Evolutionary conservation across 1,284 basidiomycete genomes (phyloP).

Genomic region (Moesziomyces globuligerus): DNA sequence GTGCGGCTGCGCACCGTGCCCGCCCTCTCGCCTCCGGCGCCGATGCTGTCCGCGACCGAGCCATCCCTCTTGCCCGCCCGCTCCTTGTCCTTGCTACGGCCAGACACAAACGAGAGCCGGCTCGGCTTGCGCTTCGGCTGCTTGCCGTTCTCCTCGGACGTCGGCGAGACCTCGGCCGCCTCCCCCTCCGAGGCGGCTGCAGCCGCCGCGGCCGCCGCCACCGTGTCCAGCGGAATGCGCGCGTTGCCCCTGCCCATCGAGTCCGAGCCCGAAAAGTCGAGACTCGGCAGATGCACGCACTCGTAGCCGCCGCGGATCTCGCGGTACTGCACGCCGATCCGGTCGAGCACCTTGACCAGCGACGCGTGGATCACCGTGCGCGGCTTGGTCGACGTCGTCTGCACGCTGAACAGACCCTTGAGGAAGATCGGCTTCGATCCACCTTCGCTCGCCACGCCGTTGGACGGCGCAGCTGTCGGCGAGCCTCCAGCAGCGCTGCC

Average conservation of each 20-base stretch:
- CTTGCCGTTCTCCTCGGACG: conserved; percentile 17
- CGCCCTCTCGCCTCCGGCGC: not conserved
- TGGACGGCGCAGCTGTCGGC: conserved; percentile 10
- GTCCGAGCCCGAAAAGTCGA: conserved; percentile 72
- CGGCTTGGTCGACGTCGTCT: conserved; percentile 91
- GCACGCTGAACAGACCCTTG: conserved; percentile 73
- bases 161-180: conserved; percentile 16
- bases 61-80: conserved; percentile 22
- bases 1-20: conserved; percentile 28
- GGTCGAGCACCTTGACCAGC: conserved; percentile 84
- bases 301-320: conserved; percentile 92
- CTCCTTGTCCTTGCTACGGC: conserved; percentile 42
- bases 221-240: conserved; percentile 45
- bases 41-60: conserved; percentile 26
- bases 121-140: conserved; percentile 52
- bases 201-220: conserved; percentile 22
- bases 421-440: conserved; percentile 64
- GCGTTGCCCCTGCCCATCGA: conserved; percentile 54
- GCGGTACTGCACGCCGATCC: conserved; percentile 92
- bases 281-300: conserved; percentile 92
- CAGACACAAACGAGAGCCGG: conserved; percentile 51
- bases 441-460: conserved; percentile 13
- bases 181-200: conserved; percentile 20
- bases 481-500: conserved; percentile 7
- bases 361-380: conserved; percentile 83